Percentiles rank a stretch among this genome's conserved stretches.
Evolutionary conservation across 78 protist genomes (phyloP).

Genomic region (Acrasis kona): DNA sequence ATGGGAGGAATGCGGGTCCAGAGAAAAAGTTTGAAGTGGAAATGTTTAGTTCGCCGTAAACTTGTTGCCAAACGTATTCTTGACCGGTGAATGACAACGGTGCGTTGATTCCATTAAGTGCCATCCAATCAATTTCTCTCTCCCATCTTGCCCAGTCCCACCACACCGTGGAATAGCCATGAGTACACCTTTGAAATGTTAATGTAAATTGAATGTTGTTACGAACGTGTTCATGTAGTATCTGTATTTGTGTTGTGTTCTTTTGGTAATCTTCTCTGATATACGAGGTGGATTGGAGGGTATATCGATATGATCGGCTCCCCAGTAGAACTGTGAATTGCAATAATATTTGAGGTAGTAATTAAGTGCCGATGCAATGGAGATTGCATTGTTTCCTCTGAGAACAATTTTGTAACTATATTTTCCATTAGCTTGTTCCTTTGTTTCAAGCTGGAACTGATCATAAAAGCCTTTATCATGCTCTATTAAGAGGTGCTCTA

Average conservation of each 20-base stretch:
- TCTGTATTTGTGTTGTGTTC: not conserved
- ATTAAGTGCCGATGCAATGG: not conserved
- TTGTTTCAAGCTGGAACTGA: no score
- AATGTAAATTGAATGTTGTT: not conserved
- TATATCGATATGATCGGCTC: no score
- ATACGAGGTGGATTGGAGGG: no score
- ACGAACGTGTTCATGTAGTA: not conserved
- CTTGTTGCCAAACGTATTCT: slow-evolving; percentile 60
- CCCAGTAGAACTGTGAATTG: not conserved
- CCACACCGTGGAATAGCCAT: slow-evolving; percentile 17
- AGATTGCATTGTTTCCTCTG: slow-evolving; percentile 3
- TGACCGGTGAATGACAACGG: slow-evolving; percentile 71
- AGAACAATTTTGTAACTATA: not conserved
- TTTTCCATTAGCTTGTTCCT: no score
- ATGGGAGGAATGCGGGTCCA: slow-evolving; percentile 79
- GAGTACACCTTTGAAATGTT: slow-evolving; percentile 9
- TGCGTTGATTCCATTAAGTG: slow-evolving; percentile 65
- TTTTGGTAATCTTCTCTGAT: no score
- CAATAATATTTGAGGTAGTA: slow-evolving; percentile 3
- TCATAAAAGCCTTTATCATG: no score
- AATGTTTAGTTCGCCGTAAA: slow-evolving; percentile 32
- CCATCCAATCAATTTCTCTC: slow-evolving; percentile 76
- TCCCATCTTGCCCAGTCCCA: slow-evolving; percentile 38
- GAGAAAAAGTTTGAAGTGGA: slow-evolving; percentile 39
- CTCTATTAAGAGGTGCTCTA: no score